Evolutionary conservation across 1,139 yeast species (phyloP), one percentile per base, ranked within the genome.

Genomic region (Taphrina flavorubra): DNA sequence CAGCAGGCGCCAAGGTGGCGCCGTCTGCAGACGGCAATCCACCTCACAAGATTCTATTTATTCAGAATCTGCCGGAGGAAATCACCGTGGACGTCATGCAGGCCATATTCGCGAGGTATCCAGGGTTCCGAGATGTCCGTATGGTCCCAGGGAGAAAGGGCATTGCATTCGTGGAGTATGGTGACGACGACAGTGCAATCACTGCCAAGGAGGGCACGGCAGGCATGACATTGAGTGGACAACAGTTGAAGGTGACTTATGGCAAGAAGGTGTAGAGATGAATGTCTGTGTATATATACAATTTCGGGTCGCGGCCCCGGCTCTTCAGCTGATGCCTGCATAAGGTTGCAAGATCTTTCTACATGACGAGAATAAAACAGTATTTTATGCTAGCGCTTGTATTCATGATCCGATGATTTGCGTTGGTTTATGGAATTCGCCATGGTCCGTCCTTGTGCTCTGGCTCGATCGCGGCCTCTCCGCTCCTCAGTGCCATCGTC

Each of bases 131-230:
- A 36, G 89, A 86, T 71, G 81, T 87, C 0, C 84, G 96, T 68
- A 79, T 86, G 64, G 91, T 94, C 46, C 82, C 84, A 2, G 85
- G 87, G 1, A 83, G 91, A 62, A 83, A 84, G 56, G 76, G 76
- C 3, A 84, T 94, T 68, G 96, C 95, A 7, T 89, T 94, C 77
- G 84, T 94, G 13, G 97, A 94, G 74, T 94, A 87, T 76, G 86
- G 84, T 46, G 78, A 80, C 6, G 87, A 85, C 37, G 77, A 76
- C 5, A 80, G 81, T 56, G 87, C 90, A 0, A 78, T 82, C 0
- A 76, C 74, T 1, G 85, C 84, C 2, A 78, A 81, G 69, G 79
- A 81, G 14, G 75, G 81, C 3, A 82, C 83, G 0, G 73, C 73
- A 6, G 75, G 75, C 0, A 72, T 83, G 58, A 74, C 69, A 11